Evolutionary conservation across 257 asterid species (phyloP).

Genomic region (Haberlea rhodopensis): DNA sequence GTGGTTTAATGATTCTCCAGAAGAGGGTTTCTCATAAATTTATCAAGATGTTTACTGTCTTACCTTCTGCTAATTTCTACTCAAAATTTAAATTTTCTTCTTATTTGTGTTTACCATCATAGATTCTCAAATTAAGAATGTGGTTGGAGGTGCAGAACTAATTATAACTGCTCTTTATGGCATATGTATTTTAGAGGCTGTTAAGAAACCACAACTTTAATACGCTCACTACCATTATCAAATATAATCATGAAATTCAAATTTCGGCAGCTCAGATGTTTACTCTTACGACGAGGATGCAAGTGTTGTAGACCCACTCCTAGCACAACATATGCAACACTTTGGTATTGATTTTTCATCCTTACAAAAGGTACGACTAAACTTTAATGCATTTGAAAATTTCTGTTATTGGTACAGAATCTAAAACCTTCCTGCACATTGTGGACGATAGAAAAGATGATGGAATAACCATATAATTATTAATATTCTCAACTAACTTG

Average conservation of each 20-base stretch:
- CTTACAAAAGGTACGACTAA: constrained; percentile 79
- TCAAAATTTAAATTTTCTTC: background rate
- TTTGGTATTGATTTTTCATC: constrained; percentile 97
- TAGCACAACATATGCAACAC: constrained; percentile 88
- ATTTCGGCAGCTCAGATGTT: constrained; percentile 99
- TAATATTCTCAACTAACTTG: no score
- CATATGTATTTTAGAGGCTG: background rate
- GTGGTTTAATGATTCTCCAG: background rate
- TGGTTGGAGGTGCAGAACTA: background rate
- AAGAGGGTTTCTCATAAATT: background rate
- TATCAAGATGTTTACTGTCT: background rate
- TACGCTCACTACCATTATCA: constrained; percentile 32
- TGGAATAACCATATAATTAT: no score
- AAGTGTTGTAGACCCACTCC: constrained; percentile 87
- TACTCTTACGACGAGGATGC: constrained; percentile 95
- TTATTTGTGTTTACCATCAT: background rate
- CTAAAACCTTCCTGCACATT: constrained; percentile 2
- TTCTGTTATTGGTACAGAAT: constrained; percentile 10
- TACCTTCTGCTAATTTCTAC: background rate
- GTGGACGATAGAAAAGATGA: background rate
- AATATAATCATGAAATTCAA: constrained; percentile 54
- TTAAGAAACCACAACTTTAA: constrained; percentile 7
- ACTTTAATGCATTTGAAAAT: constrained; percentile 22
- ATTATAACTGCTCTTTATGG: background rate
- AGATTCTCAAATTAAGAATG: no score